phyloP scores from a whole-genome alignment of 2,329 filamentous ascomycete genomes.

The Pseudogymnoascus sp. region DNA sequence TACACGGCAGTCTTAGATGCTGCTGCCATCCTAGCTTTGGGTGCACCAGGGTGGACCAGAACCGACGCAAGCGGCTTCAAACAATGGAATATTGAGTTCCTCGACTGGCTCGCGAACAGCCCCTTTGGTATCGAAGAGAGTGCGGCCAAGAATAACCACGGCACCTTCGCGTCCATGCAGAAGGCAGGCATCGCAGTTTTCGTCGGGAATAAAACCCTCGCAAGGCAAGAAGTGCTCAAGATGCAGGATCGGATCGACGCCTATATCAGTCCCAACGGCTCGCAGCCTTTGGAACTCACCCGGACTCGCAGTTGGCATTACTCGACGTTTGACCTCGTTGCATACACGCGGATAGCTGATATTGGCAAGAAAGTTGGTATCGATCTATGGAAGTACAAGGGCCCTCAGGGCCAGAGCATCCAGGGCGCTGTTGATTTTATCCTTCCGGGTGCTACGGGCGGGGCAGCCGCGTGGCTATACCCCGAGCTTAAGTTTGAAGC shows the following conservation, averaged over 20 bases:
- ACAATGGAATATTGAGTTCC: slow-evolving; percentile 21
- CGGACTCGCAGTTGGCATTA: slow-evolving; percentile 26
- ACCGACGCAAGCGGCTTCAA: slow-evolving; percentile 16
- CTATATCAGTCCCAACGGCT: slow-evolving; percentile 20
- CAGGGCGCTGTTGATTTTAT: slow-evolving; percentile 20
- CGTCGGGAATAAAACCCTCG: slow-evolving; percentile 16
- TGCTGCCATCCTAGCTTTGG: slow-evolving; percentile 13
- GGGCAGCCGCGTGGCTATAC: slow-evolving; percentile 16
- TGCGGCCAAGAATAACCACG: slow-evolving; percentile 23
- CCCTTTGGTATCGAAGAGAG: slow-evolving; percentile 19
- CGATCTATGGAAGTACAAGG: slow-evolving; percentile 20
- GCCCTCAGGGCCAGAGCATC: slow-evolving; percentile 20
- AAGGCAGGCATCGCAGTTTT: slow-evolving; percentile 22
- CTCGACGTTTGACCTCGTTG: slow-evolving; percentile 23
- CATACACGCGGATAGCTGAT: slow-evolving; percentile 15
- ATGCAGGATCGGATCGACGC: slow-evolving; percentile 14
- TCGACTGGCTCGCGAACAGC: slow-evolving; percentile 21
- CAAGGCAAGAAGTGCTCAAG: slow-evolving; percentile 11
- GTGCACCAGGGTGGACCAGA: slow-evolving; percentile 18
- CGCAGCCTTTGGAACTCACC: slow-evolving; percentile 21
- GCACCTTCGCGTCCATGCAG: slow-evolving; percentile 22
- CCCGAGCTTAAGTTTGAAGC: slow-evolving; percentile 19
- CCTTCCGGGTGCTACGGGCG: slow-evolving; percentile 20
- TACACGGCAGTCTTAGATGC: slow-evolving; percentile 25
- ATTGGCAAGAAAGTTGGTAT: slow-evolving; percentile 20